phyloP scores from a whole-genome alignment of 2,329 filamentous ascomycete genomes.

The Diaporthe batatas region DNA sequence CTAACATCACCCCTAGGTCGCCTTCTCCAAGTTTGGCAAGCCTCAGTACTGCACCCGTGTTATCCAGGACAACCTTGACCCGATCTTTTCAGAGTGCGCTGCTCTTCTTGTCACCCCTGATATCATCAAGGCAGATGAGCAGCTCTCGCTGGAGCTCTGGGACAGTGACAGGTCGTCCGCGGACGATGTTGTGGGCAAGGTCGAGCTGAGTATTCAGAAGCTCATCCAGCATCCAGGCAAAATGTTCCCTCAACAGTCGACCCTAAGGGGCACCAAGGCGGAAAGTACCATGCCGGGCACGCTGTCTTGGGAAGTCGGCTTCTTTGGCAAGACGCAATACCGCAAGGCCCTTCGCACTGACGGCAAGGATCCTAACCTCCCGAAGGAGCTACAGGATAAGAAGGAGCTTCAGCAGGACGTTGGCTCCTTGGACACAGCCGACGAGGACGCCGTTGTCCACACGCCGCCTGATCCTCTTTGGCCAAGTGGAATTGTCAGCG shows the following conservation, averaged over 20 bases:
- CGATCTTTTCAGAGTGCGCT: constrained; percentile 89
- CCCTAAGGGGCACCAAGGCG: constrained; percentile 84
- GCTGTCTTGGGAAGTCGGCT: constrained; percentile 96
- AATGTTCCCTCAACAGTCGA: constrained; percentile 92
- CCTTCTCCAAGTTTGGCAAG: constrained; percentile 96
- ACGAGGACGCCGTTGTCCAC: constrained; percentile 87
- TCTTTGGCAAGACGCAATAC: constrained; percentile 92
- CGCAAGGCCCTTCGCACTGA: constrained; percentile 86
- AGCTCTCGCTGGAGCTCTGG: constrained; percentile 94
- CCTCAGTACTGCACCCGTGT: constrained; percentile 98
- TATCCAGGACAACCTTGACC: constrained; percentile 94
- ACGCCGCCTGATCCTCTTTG: constrained; percentile 97
- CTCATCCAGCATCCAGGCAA: constrained; percentile 94
- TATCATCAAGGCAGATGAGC: constrained; percentile 92
- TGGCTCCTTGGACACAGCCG: constrained; percentile 77
- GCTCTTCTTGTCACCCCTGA: constrained; percentile 90
- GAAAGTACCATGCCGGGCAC: constrained; percentile 92
- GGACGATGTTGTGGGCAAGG: constrained; percentile 94
- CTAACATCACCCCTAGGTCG: constrained; percentile 47
- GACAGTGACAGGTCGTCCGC: constrained; percentile 93
- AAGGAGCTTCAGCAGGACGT: constrained; percentile 90
- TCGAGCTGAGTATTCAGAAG: constrained; percentile 93
- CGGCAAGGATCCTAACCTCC: constrained; percentile 84
- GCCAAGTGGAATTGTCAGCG: constrained; percentile 89
- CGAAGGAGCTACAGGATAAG: constrained; percentile 78